phyloP scores from a whole-genome alignment of 345 rosid genomes.

The Gossypium australe region DNA sequence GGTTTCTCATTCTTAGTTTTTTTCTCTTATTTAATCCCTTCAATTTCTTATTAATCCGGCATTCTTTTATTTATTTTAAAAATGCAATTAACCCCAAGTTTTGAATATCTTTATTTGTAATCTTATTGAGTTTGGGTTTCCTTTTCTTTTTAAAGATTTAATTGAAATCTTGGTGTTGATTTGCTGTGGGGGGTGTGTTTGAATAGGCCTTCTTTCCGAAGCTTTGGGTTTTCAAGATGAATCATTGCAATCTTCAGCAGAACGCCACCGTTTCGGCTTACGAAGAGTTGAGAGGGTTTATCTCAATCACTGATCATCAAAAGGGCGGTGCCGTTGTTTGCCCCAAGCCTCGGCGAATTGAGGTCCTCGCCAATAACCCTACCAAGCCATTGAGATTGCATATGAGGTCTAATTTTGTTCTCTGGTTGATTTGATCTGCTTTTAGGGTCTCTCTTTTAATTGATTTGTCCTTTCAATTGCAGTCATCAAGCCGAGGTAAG shows the following conservation, averaged over 20 bases:
- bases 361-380: conserved; percentile 33
- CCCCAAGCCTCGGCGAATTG: conserved; percentile 78
- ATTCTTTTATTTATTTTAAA: neutral
- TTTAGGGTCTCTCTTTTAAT: neutral
- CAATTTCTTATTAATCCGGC: neutral
- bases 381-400: conserved; percentile 44
- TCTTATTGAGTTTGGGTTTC: conserved; percentile 8
- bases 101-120: conserved; percentile 1
- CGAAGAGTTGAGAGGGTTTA: conserved; percentile 49
- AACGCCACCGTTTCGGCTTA: conserved; percentile 58
- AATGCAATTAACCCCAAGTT: neutral
- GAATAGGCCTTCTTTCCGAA: conserved; percentile 48
- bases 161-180: neutral
- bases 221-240: conserved; percentile 44
- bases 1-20: neutral
- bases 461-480: neutral
- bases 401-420: conserved; percentile 32
- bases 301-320: conserved; percentile 39
- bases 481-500: conserved; percentile 58
- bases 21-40: neutral
- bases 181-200: neutral
- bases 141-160: neutral
- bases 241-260: conserved; percentile 67
- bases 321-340: conserved; percentile 67
- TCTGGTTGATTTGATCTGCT: neutral